Percentiles rank a stretch among this genome's conserved stretches.
Evolutionary conservation across 2,329 filamentous ascomycete genomes (phyloP).

Genomic region (Trichoderma citrinoviride): DNA sequence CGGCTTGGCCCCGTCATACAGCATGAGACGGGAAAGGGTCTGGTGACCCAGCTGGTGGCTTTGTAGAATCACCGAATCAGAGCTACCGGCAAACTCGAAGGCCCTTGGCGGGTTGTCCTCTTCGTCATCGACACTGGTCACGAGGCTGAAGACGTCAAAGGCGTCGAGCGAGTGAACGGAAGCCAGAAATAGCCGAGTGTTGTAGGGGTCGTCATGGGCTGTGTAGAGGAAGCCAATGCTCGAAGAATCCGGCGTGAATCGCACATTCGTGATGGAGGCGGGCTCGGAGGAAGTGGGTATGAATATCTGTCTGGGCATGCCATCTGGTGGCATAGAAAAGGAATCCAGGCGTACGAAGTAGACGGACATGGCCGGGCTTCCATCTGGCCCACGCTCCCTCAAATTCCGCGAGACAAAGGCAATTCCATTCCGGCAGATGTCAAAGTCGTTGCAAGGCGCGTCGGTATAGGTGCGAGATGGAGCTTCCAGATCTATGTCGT

Average conservation of each 20-base stretch:
- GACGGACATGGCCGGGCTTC: constrained; percentile 26
- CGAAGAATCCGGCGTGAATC: constrained; percentile 39
- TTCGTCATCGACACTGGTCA: background rate
- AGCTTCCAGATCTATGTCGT: constrained; percentile 33
- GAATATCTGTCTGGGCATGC: constrained; percentile 29
- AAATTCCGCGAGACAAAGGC: constrained; percentile 33
- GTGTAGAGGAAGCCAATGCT: constrained; percentile 37
- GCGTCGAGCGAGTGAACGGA: constrained; percentile 23
- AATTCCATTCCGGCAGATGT: constrained; percentile 37
- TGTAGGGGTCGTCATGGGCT: constrained; percentile 27
- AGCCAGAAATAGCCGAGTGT: constrained; percentile 34
- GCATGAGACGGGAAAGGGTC: constrained; percentile 35
- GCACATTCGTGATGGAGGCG: constrained; percentile 29
- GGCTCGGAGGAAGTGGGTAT: constrained; percentile 20
- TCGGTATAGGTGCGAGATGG: constrained; percentile 29
- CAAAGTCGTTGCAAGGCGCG: constrained; percentile 31
- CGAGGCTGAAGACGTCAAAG: constrained; percentile 18
- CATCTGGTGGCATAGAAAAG: constrained; percentile 28
- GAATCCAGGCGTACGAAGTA: constrained; percentile 37
- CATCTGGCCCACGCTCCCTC: constrained; percentile 12
- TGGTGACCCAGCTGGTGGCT: constrained; percentile 36
- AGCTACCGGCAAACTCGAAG: constrained; percentile 38
- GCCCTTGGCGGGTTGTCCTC: constrained; percentile 30
- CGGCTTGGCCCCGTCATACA: constrained; percentile 32
- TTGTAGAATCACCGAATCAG: constrained; percentile 35